Percentiles rank a stretch among this genome's conserved stretches.
phyloP scores from a whole-genome alignment of 805 yeast genomes.

The Metschnikowia hibisci region DNA sequence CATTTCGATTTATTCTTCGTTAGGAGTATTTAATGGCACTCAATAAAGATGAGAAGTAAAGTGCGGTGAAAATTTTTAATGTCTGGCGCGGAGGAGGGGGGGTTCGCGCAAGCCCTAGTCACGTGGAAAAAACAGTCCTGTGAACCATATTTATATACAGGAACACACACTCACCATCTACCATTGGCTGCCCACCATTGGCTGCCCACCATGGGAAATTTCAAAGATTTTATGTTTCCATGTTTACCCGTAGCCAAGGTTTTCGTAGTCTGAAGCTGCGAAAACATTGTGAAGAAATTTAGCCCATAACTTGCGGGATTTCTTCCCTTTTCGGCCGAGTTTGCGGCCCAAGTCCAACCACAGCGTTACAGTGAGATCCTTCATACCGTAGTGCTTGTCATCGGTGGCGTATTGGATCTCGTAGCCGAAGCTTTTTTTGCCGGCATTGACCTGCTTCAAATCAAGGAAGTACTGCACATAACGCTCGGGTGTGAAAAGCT shows the following conservation, averaged over 20 bases:
- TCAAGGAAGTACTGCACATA: constrained; percentile 77
- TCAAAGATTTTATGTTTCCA: not conserved
- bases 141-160: not conserved
- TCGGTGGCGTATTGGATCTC: constrained; percentile 69
- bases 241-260: constrained; percentile 38
- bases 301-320: constrained; percentile 44
- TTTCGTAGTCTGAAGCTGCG: constrained; percentile 61
- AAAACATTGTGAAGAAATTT: constrained; percentile 56
- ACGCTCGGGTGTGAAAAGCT: constrained; percentile 66
- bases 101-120: not conserved
- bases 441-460: constrained; percentile 45
- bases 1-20: constrained; percentile 87
- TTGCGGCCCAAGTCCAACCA: constrained; percentile 58
- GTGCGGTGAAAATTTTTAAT: constrained; percentile 10
- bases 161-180: too few relatives aligned
- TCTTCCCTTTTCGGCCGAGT: constrained; percentile 34
- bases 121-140: constrained; percentile 2
- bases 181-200: too few relatives aligned
- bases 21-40: constrained; percentile 87
- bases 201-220: not conserved
- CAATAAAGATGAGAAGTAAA: constrained; percentile 19
- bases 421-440: constrained; percentile 47
- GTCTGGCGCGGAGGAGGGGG: constrained; percentile 3
- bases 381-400: constrained; percentile 52
- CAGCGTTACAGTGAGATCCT: constrained; percentile 53